Evolutionary conservation across 306 rosid genomes (phyloP).

Genomic region (Vigna unguiculata): DNA sequence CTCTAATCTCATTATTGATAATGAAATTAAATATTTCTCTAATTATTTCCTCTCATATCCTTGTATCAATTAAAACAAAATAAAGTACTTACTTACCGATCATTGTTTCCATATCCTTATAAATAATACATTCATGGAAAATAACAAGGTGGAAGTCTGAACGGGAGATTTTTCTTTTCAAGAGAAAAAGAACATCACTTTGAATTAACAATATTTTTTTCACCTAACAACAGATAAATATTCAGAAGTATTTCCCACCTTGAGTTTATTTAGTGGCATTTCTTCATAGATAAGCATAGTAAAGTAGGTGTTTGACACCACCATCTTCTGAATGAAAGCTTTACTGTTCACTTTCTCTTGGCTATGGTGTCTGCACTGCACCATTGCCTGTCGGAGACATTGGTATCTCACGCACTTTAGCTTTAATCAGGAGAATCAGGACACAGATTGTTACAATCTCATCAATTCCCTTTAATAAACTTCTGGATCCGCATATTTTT

Average conservation of each 20-base stretch:
- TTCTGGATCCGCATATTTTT: not conserved
- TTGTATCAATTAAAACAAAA: no score
- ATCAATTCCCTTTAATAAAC: not conserved
- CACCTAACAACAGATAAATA: not conserved
- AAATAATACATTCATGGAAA: no score
- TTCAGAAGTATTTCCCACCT: not conserved
- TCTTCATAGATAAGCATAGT: not conserved
- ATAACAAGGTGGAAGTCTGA: no score
- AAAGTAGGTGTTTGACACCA: not conserved
- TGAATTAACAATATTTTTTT: not conserved
- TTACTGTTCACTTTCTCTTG: not conserved
- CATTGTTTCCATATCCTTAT: no score
- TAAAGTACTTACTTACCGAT: no score
- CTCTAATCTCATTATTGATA: no score
- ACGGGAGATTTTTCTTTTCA: no score
- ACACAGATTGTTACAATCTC: not conserved
- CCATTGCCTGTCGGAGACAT: not conserved
- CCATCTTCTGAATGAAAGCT: not conserved
- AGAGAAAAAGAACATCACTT: not conserved
- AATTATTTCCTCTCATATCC: no score
- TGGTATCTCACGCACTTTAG: not conserved
- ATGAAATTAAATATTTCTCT: no score
- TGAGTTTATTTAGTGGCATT: not conserved
- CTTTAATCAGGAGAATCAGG: slow-evolving; percentile 4
- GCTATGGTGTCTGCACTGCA: slow-evolving; percentile 1